Evolutionary conservation across 108 stramenopile genomes (phyloP).

Genomic region (Cyclotella cryptica): DNA sequence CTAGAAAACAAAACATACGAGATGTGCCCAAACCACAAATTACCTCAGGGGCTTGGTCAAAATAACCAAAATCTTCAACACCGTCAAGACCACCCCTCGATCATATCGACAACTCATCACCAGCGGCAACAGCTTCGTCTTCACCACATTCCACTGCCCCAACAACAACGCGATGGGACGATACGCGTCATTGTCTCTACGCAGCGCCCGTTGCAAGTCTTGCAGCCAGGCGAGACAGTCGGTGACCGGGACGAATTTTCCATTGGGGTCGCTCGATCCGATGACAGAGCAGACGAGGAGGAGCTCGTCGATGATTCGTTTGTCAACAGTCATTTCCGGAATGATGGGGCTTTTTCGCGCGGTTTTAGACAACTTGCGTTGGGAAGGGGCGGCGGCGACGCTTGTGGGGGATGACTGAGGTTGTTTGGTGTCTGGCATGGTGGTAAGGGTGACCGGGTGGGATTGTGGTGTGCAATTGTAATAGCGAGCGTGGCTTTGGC

Average conservation of each 20-base stretch:
- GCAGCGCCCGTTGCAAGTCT: constrained; percentile 86
- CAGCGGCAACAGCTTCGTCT: constrained; percentile 82
- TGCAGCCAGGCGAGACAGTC: constrained; percentile 91
- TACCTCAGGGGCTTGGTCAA: constrained; percentile 83
- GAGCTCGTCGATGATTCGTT: constrained; percentile 81
- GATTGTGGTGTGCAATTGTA: background rate
- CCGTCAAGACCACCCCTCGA: constrained; percentile 77
- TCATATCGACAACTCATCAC: constrained; percentile 83
- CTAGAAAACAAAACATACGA: background rate
- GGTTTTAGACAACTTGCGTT: background rate
- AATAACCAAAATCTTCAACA: constrained; percentile 89
- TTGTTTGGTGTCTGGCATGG: background rate
- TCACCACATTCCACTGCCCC: constrained; percentile 85
- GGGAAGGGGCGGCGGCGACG: constrained; percentile 9
- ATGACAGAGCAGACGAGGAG: constrained; percentile 88
- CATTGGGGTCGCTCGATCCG: constrained; percentile 53
- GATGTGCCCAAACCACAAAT: background rate
- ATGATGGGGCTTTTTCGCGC: constrained; percentile 20
- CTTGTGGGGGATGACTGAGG: background rate
- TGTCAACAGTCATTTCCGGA: constrained; percentile 70
- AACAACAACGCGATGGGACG: constrained; percentile 82
- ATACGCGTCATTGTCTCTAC: constrained; percentile 81
- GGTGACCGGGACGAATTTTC: constrained; percentile 72
- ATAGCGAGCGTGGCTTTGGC: background rate
- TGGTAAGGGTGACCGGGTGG: background rate